These are phyloP conservation scores for Ophiostoma ulmi DNA, from an alignment of 2,329 filamentous ascomycete genomes.

Conservation along the genomic window DNA sequence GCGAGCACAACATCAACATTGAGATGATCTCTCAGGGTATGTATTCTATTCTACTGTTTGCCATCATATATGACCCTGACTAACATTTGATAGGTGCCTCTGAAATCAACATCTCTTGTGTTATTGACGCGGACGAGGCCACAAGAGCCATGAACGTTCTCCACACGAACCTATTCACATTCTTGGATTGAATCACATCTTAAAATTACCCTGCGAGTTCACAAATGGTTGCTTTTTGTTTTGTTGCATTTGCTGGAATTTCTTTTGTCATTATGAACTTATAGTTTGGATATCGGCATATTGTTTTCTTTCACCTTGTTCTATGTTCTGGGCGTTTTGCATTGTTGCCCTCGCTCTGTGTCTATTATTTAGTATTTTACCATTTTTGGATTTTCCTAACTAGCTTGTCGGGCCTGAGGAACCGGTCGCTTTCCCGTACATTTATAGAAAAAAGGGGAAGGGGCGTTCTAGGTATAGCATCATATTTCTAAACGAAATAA, in stretches of 20 bases:
- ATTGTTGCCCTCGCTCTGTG: not conserved
- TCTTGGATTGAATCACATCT: constrained; percentile 59
- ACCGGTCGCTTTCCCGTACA: not conserved
- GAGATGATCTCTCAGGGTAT: constrained; percentile 99
- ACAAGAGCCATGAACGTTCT: constrained; percentile 92
- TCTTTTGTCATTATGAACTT: not conserved
- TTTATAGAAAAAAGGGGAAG: not conserved
- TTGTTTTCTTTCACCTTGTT: constrained; percentile 12
- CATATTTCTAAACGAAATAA: not conserved
- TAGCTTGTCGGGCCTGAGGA: not conserved
- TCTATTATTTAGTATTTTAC: not conserved
- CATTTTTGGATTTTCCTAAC: not conserved
- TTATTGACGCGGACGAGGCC: constrained; percentile 86
- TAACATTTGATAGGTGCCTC: constrained; percentile 63
- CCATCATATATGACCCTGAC: constrained; percentile 15
- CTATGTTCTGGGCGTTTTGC: not conserved
- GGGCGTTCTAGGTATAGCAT: constrained; percentile 5
- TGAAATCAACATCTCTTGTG: constrained; percentile 98
- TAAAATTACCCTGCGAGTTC: not conserved
- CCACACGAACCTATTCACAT: constrained; percentile 94
- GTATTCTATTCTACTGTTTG: constrained; percentile 26
- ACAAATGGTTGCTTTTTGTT: not conserved
- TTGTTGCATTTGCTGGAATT: not conserved
- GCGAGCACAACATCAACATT: constrained; percentile 90
- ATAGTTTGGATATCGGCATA: not conserved